These are phyloP conservation scores for Trichoderma virens DNA, from an alignment of 495 filamentous ascomycete genomes.

Conservation along the genomic window DNA sequence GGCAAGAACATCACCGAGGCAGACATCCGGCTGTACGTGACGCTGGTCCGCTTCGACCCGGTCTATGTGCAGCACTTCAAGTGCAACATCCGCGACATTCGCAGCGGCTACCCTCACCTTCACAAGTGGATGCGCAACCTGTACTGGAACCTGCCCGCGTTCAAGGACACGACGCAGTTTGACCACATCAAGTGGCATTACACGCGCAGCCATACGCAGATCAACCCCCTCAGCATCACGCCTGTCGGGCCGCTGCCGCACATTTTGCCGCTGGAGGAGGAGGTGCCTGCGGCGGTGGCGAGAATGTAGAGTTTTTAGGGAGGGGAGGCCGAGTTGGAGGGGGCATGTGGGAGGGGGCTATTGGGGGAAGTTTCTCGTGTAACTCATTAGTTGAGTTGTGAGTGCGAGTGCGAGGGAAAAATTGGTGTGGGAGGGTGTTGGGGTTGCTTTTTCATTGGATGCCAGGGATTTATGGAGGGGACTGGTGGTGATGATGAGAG, in stretches of 20 bases:
- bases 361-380: no score
- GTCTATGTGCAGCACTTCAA: slow-evolving; percentile 62
- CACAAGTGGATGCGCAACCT: slow-evolving; percentile 62
- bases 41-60: slow-evolving; percentile 58
- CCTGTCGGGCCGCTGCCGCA: slow-evolving; percentile 59
- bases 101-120: slow-evolving; percentile 60
- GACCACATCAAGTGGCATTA: slow-evolving; percentile 52
- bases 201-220: slow-evolving; percentile 44
- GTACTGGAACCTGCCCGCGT: slow-evolving; percentile 65
- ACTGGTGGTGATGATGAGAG: no score
- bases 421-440: no score
- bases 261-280: slow-evolving; percentile 40
- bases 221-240: slow-evolving; percentile 56
- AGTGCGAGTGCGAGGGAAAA: no score
- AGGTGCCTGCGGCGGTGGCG: slow-evolving; percentile 29
- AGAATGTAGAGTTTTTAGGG: neutral
- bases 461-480: no score
- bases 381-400: no score
- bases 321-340: neutral
- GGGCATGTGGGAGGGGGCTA: neutral
- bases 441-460: no score
- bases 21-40: slow-evolving; percentile 56
- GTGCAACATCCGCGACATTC: slow-evolving; percentile 63
- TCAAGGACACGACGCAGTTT: slow-evolving; percentile 64
- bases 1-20: slow-evolving; percentile 60